Evolutionary conservation across 139 green algal species (phyloP).

Genomic region (Parachlorella kessleri): DNA sequence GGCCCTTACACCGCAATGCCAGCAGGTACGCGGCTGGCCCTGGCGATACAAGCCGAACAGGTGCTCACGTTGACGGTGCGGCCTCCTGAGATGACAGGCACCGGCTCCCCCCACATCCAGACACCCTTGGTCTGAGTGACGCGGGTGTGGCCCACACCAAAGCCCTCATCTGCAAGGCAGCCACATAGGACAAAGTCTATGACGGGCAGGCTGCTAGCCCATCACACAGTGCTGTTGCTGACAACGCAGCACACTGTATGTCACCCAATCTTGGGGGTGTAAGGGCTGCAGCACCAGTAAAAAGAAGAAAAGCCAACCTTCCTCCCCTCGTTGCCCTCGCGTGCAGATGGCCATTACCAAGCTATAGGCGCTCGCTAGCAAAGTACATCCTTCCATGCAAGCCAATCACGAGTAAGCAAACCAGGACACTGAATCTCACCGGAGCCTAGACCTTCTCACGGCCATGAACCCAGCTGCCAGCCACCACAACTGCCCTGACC

Average conservation of each 20-base stretch:
- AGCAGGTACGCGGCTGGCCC: too few species aligned
- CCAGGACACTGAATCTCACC: too few species aligned
- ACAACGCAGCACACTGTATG: not conserved
- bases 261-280: not conserved
- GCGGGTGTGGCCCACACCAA: constrained; percentile 92
- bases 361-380: too few species aligned
- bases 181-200: not conserved
- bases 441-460: too few species aligned
- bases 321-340: too few species aligned
- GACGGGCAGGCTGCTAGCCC: not conserved
- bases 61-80: not conserved
- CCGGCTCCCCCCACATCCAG: constrained; percentile 89
- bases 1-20: too few species aligned
- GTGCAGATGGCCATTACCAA: too few species aligned
- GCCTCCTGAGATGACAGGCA: constrained; percentile 24
- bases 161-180: constrained; percentile 73
- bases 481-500: too few species aligned
- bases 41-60: too few species aligned
- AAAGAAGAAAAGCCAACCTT: not conserved
- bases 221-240: not conserved
- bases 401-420: too few species aligned
- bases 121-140: constrained; percentile 94
- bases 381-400: too few species aligned
- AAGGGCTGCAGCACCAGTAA: not conserved
- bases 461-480: too few species aligned